phyloP scores from a whole-genome alignment of 371 early-diverging fungal genomes.

The Lichtheimia hyalospora region DNA sequence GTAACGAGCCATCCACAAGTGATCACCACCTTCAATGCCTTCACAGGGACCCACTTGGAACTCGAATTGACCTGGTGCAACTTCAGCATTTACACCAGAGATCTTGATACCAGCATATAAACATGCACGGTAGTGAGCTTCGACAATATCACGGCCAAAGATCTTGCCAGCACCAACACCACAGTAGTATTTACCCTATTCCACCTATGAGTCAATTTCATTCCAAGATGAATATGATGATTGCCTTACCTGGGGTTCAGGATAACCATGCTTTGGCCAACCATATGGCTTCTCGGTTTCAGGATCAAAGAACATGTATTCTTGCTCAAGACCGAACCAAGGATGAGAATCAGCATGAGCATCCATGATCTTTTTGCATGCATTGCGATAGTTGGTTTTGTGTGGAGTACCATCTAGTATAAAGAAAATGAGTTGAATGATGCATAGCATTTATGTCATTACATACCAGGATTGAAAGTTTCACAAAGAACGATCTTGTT shows the following conservation, averaged over 20 bases:
- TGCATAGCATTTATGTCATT: too few relatives aligned
- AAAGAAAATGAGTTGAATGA: too few relatives aligned
- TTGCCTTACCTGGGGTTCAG: slow-evolving; percentile 57
- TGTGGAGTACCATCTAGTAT: slow-evolving; percentile 45
- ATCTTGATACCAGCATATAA: slow-evolving; percentile 54
- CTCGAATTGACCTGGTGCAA: slow-evolving; percentile 54
- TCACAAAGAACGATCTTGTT: slow-evolving; percentile 54
- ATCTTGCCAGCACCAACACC: slow-evolving; percentile 54
- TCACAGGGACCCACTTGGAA: slow-evolving; percentile 58
- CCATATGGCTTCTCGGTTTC: slow-evolving; percentile 54
- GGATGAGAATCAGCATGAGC: slow-evolving; percentile 42
- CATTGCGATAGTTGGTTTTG: slow-evolving; percentile 45
- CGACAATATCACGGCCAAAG: slow-evolving; percentile 60
- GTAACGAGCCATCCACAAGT: slow-evolving; percentile 52
- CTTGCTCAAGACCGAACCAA: slow-evolving; percentile 68
- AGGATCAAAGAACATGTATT: slow-evolving; percentile 56
- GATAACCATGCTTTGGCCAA: slow-evolving; percentile 63
- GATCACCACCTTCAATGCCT: slow-evolving; percentile 49
- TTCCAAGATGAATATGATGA: slow-evolving; percentile 16
- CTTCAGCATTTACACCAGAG: slow-evolving; percentile 37
- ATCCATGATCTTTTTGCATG: slow-evolving; percentile 45
- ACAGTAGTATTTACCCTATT: slow-evolving; percentile 56
- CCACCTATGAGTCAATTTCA: neutral
- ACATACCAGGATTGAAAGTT: slow-evolving; percentile 27
- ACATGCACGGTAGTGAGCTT: slow-evolving; percentile 63